A percentile compares a stretch with the other conserved stretches of the same genome.
Conservation (phyloP, 352 stramenopile species). For the Globisporangium paroecandrum region DNA sequence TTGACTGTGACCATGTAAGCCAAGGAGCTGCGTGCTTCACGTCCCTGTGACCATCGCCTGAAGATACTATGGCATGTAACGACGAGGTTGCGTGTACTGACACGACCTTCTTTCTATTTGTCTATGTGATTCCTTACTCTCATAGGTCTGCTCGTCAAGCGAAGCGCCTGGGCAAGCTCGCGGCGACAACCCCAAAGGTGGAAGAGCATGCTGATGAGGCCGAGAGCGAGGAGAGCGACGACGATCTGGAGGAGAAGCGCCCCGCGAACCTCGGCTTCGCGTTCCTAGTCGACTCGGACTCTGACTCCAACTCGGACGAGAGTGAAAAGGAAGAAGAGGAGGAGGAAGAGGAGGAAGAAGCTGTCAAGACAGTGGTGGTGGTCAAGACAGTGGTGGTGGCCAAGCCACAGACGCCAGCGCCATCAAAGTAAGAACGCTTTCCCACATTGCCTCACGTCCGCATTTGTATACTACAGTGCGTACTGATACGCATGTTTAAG, state of each 20-base stretch:
- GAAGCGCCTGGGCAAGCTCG: conserved; percentile 55
- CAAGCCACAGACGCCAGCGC: conserved; percentile 4
- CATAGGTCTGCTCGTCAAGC: conserved; percentile 77
- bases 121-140: not conserved
- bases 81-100: no score
- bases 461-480: not conserved
- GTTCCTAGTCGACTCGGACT: conserved; percentile 72
- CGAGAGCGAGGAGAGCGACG: conserved; percentile 27
- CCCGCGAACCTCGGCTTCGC: conserved; percentile 57
- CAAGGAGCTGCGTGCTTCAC: not conserved
- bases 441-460: not conserved
- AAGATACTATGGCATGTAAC: not conserved
- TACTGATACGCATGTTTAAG: not conserved
- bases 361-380: conserved; percentile 13
- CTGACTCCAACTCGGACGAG: conserved; percentile 41
- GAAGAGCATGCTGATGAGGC: conserved; percentile 13
- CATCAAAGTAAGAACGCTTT: conserved; percentile 17
- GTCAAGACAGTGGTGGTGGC: conserved; percentile 9
- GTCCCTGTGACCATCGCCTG: not conserved
- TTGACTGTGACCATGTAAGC: not conserved
- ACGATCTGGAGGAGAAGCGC: conserved; percentile 52
- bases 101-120: not conserved
- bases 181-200: conserved; percentile 39
- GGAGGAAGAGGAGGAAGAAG: conserved; percentile 20
- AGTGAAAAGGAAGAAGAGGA: conserved; percentile 23